A percentile compares a stretch with the other conserved stretches of the same genome.
Evolutionary conservation across 352 stramenopile species (phyloP).

Genomic region (Pythium rishiriense): DNA sequence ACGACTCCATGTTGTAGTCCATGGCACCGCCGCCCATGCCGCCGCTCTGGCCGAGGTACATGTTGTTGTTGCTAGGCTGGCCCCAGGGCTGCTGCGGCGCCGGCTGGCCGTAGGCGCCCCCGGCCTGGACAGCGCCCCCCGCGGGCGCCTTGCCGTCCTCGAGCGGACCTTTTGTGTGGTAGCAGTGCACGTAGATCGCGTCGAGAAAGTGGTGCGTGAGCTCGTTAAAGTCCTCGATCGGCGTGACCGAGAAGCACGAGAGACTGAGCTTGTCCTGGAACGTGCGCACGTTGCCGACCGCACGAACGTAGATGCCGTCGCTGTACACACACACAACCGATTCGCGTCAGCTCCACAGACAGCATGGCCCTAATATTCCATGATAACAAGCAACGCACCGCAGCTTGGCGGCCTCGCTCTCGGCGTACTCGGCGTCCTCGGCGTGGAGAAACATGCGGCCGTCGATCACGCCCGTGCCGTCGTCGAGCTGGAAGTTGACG

Average conservation of each 20-base stretch:
- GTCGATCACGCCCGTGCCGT: constrained; percentile 91
- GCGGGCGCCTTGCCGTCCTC: constrained; percentile 32
- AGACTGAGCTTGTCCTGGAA: constrained; percentile 91
- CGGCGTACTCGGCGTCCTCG: constrained; percentile 77
- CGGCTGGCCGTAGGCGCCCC: constrained; percentile 11
- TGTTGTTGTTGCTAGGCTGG: constrained; percentile 17
- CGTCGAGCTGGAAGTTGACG: constrained; percentile 92
- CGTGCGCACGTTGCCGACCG: constrained; percentile 90
- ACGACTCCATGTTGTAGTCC: constrained; percentile 75
- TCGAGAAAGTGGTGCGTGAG: constrained; percentile 96
- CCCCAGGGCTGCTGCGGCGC: constrained; percentile 32
- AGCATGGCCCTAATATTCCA: background rate
- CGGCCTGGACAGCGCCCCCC: constrained; percentile 5
- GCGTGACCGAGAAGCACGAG: constrained; percentile 84
- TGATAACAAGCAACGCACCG: constrained; percentile 27
- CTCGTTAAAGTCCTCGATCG: constrained; percentile 91
- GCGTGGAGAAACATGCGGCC: constrained; percentile 91
- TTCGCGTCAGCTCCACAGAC: constrained; percentile 5
- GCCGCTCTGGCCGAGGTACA: constrained; percentile 31
- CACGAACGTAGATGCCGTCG: constrained; percentile 88
- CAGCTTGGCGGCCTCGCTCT: constrained; percentile 57
- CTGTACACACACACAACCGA: constrained; percentile 19
- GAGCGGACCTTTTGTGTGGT: constrained; percentile 67
- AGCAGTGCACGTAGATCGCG: constrained; percentile 91
- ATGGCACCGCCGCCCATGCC: constrained; percentile 29